Conservation (phyloP, 2,329 filamentous ascomycete genomes). For the Fusarium luffae region DNA sequence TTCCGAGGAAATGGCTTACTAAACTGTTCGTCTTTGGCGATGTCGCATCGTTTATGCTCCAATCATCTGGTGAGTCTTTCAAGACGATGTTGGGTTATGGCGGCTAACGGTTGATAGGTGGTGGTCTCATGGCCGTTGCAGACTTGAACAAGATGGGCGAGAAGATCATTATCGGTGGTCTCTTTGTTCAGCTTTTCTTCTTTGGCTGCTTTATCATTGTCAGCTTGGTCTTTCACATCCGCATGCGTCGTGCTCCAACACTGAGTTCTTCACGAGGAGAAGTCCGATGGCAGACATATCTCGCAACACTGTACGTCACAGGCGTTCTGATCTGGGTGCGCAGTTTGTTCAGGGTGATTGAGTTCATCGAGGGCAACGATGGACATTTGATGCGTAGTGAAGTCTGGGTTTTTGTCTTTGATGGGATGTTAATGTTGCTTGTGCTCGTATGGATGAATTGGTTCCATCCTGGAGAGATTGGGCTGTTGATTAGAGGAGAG, state of each 20-base stretch:
- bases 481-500: constrained; percentile 41
- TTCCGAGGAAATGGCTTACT: constrained; percentile 58
- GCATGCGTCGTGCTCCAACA: constrained; percentile 36
- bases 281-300: constrained; percentile 50
- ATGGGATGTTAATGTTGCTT: constrained; percentile 51
- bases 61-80: constrained; percentile 32
- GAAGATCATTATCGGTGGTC: constrained; percentile 62
- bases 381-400: constrained; percentile 51
- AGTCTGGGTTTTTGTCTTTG: constrained; percentile 52
- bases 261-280: constrained; percentile 9
- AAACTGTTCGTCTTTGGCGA: constrained; percentile 65
- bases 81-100: not conserved
- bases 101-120: constrained; percentile 25
- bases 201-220: constrained; percentile 64
- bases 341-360: constrained; percentile 56
- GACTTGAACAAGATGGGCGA: constrained; percentile 51
- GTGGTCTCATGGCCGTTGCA: constrained; percentile 39
- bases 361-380: constrained; percentile 53
- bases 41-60: constrained; percentile 56
- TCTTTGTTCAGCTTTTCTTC: constrained; percentile 66
- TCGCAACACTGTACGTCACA: constrained; percentile 43
- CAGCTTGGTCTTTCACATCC: constrained; percentile 57
- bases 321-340: constrained; percentile 54
- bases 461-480: constrained; percentile 47
- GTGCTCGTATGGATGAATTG: constrained; percentile 46